Percentiles rank a stretch among this genome's conserved stretches.
Conservation (phyloP, 768 basidiomycete genomes). For the Lentinula aciculospora region DNA sequence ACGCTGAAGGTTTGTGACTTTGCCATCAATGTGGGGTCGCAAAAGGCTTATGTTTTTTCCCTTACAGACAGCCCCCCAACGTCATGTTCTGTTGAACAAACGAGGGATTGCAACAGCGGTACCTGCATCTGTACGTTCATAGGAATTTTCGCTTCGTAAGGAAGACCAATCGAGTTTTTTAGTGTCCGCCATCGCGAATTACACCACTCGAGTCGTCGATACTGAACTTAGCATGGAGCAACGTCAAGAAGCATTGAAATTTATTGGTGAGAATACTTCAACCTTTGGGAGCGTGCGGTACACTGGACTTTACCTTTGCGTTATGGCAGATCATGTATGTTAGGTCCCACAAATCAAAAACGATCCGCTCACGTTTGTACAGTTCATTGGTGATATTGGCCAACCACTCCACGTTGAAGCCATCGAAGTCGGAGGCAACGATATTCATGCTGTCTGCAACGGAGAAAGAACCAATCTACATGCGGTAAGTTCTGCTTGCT, state of each 20-base stretch:
- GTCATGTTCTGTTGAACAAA: conserved; percentile 43
- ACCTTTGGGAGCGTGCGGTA: too few species aligned
- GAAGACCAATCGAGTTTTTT: not conserved
- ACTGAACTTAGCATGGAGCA: conserved; percentile 35
- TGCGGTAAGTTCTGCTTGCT: conserved; percentile 21
- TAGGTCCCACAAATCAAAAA: not conserved
- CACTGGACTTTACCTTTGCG: not conserved
- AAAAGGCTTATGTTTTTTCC: not conserved
- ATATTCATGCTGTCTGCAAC: conserved; percentile 32
- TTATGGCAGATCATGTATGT: conserved; percentile 3
- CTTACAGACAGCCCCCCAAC: conserved; percentile 33
- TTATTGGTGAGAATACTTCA: conserved; percentile 31
- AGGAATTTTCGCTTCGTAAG: conserved; percentile 18
- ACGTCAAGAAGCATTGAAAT: conserved; percentile 46
- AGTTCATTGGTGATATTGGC: conserved; percentile 45
- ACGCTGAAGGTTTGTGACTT: conserved; percentile 33
- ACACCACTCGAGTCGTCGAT: conserved; percentile 43
- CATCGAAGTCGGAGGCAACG: conserved; percentile 36
- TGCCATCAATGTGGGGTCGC: conserved; percentile 5
- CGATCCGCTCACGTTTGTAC: not conserved
- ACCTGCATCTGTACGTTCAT: conserved; percentile 33
- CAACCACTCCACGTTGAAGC: conserved; percentile 47
- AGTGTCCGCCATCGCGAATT: conserved; percentile 56
- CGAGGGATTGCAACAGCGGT: conserved; percentile 37
- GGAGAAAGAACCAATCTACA: conserved; percentile 39